Conservation (phyloP, 1,284 basidiomycete genomes). For the Rhodofomes roseus region DNA sequence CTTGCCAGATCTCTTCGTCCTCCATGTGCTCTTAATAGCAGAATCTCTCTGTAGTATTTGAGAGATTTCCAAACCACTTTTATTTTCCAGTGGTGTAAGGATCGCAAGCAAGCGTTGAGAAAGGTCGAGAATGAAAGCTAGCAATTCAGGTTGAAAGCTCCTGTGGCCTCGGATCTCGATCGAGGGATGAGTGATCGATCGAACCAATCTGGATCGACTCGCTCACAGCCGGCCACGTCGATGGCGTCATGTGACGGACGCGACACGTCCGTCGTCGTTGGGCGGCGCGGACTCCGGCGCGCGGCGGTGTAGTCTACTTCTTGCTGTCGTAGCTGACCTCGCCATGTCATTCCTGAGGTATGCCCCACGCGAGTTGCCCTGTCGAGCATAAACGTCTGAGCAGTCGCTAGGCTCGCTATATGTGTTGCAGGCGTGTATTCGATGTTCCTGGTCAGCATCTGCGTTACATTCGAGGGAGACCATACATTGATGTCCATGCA, state of each 20-base stretch:
- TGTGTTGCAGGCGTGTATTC: constrained; percentile 74
- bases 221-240: neutral
- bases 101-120: too few relatives aligned
- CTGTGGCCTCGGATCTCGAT: neutral
- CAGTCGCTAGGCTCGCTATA: constrained; percentile 48
- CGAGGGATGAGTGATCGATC: neutral
- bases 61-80: too few relatives aligned
- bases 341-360: constrained; percentile 3
- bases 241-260: neutral
- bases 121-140: too few relatives aligned
- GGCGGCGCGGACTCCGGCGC: neutral
- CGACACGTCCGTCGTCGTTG: too few relatives aligned
- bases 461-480: neutral
- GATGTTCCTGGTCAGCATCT: constrained; percentile 64
- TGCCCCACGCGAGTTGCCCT: neutral
- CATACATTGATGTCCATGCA: constrained; percentile 8
- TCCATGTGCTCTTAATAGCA: constrained; percentile 13
- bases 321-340: too few relatives aligned
- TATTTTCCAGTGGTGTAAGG: too few relatives aligned
- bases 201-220: neutral
- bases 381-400: too few relatives aligned
- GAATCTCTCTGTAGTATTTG: too few relatives aligned
- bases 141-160: neutral
- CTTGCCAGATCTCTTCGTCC: constrained; percentile 54
- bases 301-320: neutral